These are phyloP conservation scores for Hypericum perforatum DNA, from an alignment of 345 rosid species.

Conservation along the genomic window DNA sequence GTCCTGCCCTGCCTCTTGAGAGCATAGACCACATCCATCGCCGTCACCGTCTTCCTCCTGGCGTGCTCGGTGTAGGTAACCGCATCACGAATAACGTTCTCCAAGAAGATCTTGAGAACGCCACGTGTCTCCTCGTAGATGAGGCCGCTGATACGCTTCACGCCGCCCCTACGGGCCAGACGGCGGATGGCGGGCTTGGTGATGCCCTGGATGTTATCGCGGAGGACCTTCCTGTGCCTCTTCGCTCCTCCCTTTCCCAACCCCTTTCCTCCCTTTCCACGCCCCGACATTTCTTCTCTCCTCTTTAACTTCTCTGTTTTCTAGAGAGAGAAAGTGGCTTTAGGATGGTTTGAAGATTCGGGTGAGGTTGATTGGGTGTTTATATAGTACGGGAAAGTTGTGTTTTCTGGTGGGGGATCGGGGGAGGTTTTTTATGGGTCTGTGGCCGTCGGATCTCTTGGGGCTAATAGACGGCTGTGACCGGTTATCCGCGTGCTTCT, in stretches of 20 bases:
- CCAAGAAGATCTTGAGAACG: constrained; percentile 14
- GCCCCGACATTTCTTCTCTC: constrained; percentile 14
- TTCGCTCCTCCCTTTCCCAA: constrained; percentile 18
- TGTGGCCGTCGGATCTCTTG: too few relatives aligned
- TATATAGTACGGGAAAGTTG: too few relatives aligned
- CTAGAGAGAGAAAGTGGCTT: too few relatives aligned
- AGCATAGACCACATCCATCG: constrained; percentile 14
- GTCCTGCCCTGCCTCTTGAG: constrained; percentile 19
- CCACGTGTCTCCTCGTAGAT: constrained; percentile 19
- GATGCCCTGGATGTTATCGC: constrained; percentile 17
- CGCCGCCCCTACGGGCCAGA: constrained; percentile 19
- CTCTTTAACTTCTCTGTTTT: too few relatives aligned
- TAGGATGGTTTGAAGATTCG: too few relatives aligned
- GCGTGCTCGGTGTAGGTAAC: constrained; percentile 13
- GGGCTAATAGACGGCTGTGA: too few relatives aligned
- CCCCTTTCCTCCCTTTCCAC: constrained; percentile 19
- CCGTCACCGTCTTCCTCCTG: constrained; percentile 12
- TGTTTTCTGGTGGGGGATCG: too few relatives aligned
- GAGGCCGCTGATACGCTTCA: constrained; percentile 18
- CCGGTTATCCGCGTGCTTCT: too few relatives aligned
- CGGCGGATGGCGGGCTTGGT: constrained; percentile 18
- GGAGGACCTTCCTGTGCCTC: constrained; percentile 14
- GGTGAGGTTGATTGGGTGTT: too few relatives aligned
- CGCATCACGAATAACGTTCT: constrained; percentile 15
- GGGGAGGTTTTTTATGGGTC: too few relatives aligned